Percentiles rank a stretch among this genome's conserved stretches.
phyloP scores from a whole-genome alignment of 2,329 filamentous ascomycete genomes.

The Colletotrichum sidae region DNA sequence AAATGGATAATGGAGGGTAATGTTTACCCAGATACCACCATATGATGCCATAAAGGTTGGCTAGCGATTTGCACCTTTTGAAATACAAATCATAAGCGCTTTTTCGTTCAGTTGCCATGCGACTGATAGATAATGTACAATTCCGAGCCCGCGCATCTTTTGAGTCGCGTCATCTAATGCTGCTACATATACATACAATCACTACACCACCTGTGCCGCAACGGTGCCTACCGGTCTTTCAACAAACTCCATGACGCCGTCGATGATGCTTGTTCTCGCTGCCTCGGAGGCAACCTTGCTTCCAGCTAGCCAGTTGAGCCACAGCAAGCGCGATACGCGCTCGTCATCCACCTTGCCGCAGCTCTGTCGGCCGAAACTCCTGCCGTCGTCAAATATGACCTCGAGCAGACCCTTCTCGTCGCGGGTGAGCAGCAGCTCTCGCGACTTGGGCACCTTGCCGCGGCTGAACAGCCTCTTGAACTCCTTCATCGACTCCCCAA shows the following conservation, averaged over 20 bases:
- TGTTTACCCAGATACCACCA: conserved; percentile 14
- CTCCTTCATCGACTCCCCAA: conserved; percentile 78
- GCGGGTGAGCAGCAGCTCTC: conserved; percentile 79
- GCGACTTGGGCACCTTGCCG: conserved; percentile 82
- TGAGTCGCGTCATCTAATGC: conserved; percentile 19
- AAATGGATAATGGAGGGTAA: not conserved
- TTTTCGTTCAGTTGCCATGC: no score
- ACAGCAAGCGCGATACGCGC: conserved; percentile 82
- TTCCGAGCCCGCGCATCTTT: not conserved
- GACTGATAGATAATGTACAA: no score
- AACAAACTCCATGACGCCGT: conserved; percentile 89
- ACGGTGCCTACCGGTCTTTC: conserved; percentile 90
- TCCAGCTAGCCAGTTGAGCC: conserved; percentile 91
- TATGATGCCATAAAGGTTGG: not conserved
- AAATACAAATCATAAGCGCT: no score
- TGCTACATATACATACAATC: conserved; percentile 38
- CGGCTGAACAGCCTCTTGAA: conserved; percentile 88
- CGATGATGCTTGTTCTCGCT: conserved; percentile 83
- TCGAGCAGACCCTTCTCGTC: conserved; percentile 74
- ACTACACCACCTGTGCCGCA: conserved; percentile 77
- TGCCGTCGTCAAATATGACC: conserved; percentile 73
- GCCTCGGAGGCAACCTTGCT: conserved; percentile 87
- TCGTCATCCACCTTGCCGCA: conserved; percentile 83
- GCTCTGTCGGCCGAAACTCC: conserved; percentile 57
- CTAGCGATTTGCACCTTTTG: not conserved